Evolutionary conservation across 2,329 filamentous ascomycete species (phyloP), one percentile per base, ranked within the genome.

Genomic region (Neocucurbitaria cava): DNA sequence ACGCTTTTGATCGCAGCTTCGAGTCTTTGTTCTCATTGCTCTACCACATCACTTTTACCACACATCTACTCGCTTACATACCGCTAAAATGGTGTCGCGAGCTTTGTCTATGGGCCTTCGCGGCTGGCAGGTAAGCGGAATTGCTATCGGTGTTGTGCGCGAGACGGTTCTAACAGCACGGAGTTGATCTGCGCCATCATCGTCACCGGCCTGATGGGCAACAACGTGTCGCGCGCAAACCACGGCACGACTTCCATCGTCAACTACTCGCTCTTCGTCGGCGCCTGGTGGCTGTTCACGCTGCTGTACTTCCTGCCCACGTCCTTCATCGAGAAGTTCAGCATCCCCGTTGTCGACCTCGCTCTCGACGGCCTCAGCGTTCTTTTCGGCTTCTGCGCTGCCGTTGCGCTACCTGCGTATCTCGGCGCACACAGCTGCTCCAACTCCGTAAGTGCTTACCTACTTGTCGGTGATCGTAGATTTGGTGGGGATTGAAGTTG

Each of bases 301-400:
- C 76, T 86, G 35, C 72, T 92, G 46, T 87, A 85, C 73, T 87
- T 89, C 51, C 76, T 90, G 3, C 81, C 79, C 6, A 80, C 83
- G 3, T 75, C 81, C 23, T 77, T 89, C 66, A 76, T 86, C 61
- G 81, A 85, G 36, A 74, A 77, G 48, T 75, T 86, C 54, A 77
- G 78, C 58, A 72, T 85, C 48, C 82, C 83, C 24, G 69, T 87
- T 15, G 73, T 85, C 45, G 75, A 85, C 52, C 71, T 88, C 30
- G 78, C 75, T 13, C 74, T 89, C 44, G 89, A 91, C 74, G 78
- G 69, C 11, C 65, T 86, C 28, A 85, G 86, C 48, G 80, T 83
- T 2, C 72, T 92, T 49, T 89, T 93, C 79, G 88, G 85, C 62
- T 86, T 92, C 68, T 87, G 90, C 73, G 84, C 79, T 51, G 89